Conservation (phyloP, 345 rosid species). For the Carallia brachiata region DNA sequence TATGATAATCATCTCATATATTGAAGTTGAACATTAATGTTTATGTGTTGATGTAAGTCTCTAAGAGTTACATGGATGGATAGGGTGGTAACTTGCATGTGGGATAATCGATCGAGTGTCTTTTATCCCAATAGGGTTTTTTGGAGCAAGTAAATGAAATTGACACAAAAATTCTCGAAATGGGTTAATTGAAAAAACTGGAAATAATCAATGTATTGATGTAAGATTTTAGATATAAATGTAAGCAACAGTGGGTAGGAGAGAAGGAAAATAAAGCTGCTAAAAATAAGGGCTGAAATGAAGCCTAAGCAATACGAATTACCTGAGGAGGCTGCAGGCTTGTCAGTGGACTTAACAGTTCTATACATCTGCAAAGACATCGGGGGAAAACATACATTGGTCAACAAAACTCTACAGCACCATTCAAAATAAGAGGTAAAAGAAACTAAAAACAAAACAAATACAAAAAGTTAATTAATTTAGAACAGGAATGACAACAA, state of each 20-base stretch:
- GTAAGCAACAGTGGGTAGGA: background rate
- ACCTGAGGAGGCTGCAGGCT: constrained; percentile 84
- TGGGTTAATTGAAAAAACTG: background rate
- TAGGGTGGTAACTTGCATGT: constrained; percentile 1
- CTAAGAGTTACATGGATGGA: constrained; percentile 10
- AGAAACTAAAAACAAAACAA: constrained; percentile 7
- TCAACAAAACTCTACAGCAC: background rate
- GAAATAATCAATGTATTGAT: background rate
- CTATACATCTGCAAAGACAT: constrained; percentile 70
- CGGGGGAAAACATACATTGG: constrained; percentile 1
- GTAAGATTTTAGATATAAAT: background rate
- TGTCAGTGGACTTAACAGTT: constrained; percentile 87
- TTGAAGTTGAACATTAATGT: background rate
- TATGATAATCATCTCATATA: no score
- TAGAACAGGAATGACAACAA: background rate
- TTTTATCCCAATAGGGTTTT: constrained; percentile 12
- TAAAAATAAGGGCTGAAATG: constrained; percentile 13
- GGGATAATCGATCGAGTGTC: constrained; percentile 1
- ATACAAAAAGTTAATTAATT: background rate
- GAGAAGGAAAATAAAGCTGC: background rate
- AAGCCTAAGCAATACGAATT: constrained; percentile 33
- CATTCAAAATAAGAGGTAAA: background rate
- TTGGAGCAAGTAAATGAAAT: background rate
- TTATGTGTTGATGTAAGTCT: background rate
- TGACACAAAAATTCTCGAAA: constrained; percentile 7